Evolutionary conservation across 2,329 filamentous ascomycete species (phyloP), one percentile per base, ranked within the genome.

Genomic region (Kalaharituber pfeilii): DNA sequence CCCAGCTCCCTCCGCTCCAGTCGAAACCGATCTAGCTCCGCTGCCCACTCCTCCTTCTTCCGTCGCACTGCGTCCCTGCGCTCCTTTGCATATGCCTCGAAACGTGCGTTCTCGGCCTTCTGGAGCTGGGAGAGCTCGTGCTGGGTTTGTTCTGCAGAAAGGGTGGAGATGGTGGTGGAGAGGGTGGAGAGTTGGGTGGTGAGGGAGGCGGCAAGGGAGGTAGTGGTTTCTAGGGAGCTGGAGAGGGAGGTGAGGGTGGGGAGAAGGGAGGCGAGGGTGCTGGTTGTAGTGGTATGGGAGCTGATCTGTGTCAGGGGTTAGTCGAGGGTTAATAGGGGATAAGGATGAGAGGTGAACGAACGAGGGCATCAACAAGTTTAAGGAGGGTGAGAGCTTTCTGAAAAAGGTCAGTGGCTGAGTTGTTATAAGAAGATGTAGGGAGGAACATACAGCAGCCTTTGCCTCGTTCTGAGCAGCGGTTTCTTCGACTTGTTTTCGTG

Each of bases 61-160:
- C n/a, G 11, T 22, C 36, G 58, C 6, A 59, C 53, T 56, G 56
- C 57, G 47, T 62, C 33, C 11, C 57, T 42, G n/a, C 56, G 27
- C 20, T 47, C 30, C 6, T 22, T 9, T 9, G 50, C 55, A 50
- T 56, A 59, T n/a, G 15, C 20, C 11, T 47, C 58, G 11, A 61
- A 61, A 9, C 24, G 44, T 6, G 5, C 44, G 9, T 59, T 56
- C 20, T 55, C 49, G 20, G 11, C 50, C 11, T 7, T 15, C 24
- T 56, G 26, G 7, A 56, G 29, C 18, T 53, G 49, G 9, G 27
- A 22, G 18, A 57, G 28, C 22, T 57, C 57, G 29, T 25, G 49
- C 9, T 28, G 27, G 2, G 28, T 30, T 5, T 42, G 45, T 1
- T 33, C 29, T 4, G 44, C 44, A n/a, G 52, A 42, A 0, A 50